Conservation (phyloP, 305 asterid species). For the Coffea humblotiana region DNA sequence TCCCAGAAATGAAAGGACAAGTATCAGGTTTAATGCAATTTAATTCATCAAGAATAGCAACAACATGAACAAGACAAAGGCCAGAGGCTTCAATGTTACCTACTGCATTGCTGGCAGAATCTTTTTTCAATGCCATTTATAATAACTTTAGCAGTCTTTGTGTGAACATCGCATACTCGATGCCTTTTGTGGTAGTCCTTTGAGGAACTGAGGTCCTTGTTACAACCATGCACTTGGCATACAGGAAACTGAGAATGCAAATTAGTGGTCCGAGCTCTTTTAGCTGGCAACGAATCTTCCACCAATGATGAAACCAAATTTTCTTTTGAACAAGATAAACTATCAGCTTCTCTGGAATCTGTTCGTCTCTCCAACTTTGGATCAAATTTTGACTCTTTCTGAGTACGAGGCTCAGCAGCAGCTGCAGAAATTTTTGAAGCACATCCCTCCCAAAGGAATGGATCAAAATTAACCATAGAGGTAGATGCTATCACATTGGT, state of each 20-base stretch:
- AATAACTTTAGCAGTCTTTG: constrained; percentile 59
- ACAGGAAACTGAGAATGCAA: constrained; percentile 35
- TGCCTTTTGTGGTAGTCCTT: constrained; percentile 72
- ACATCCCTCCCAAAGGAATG: constrained; percentile 27
- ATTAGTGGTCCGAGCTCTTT: constrained; percentile 34
- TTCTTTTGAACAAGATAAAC: constrained; percentile 17
- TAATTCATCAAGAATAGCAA: not conserved
- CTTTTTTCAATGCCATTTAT: constrained; percentile 62
- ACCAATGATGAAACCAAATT: constrained; percentile 21
- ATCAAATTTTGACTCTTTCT: constrained; percentile 7
- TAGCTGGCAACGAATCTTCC: constrained; percentile 33
- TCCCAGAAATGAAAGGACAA: not conserved
- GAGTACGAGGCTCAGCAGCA: constrained; percentile 11
- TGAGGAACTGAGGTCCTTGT: constrained; percentile 56
- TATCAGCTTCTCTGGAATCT: constrained; percentile 25
- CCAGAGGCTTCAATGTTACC: constrained; percentile 29
- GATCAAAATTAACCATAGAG: constrained; percentile 21
- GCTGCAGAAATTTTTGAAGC: constrained; percentile 26
- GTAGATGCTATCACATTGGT: constrained; percentile 21
- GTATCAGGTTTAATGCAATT: not conserved
- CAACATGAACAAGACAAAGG: not conserved
- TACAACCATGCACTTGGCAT: constrained; percentile 65
- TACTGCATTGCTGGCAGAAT: constrained; percentile 83
- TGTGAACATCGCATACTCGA: constrained; percentile 64
- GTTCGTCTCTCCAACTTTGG: constrained; percentile 24